Base-by-base conservation (phyloP, 2,329 filamentous ascomycete species). In the Stagonosporopsis chrysanthemi region DNA sequence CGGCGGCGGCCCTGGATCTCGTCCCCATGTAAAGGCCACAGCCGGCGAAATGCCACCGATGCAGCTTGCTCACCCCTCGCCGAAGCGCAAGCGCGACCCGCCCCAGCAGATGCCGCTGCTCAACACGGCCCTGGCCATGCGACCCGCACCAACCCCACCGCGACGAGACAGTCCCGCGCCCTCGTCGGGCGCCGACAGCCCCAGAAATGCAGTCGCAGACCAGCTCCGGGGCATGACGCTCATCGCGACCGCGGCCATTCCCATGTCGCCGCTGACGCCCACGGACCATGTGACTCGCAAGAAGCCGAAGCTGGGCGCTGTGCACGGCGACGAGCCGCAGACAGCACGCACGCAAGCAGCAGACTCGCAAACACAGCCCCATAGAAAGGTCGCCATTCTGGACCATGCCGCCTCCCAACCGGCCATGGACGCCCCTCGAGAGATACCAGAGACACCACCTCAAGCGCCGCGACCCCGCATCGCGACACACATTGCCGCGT, bases 51-150 rank as follows among this genome's bases (percentile, higher is more conserved):
- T 76, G 73, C 71, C 70, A 63, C 65, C 72, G 50, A 73, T 70
- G 49, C 69, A 71, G 55, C 65, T 74, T 49, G 70, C 67, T 54
- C 60, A 73, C 50, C 70, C 73, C 19, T 75, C 73, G 33, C 74
- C 74, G n/a, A 76, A 76, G 65, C 73, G 73, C 55, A 77, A 77
- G 66, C 73, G 74, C 58, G 71, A 75, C 43, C 69, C 70, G 31
- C 61, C 65, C 35, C 67, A 71, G 57, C 65, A 62, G 35, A 51
- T 68, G 35, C 69, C 72, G 14, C 62, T 72, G 36, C 66, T 74
- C 35, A 75, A 74, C 66, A 75, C 73, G 15, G 51, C 56, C 40
- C 42, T 59, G 39, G 64, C 73, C 11, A 64, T 72, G 24, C 70
- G 69, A 56, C 62, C 64, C 45, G 64, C 66, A 39, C 56, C 65